Percentiles rank a stretch among this genome's conserved stretches.
Evolutionary conservation across 2,329 filamentous ascomycete species (phyloP).

Genomic region (Bipolaris bicolor): DNA sequence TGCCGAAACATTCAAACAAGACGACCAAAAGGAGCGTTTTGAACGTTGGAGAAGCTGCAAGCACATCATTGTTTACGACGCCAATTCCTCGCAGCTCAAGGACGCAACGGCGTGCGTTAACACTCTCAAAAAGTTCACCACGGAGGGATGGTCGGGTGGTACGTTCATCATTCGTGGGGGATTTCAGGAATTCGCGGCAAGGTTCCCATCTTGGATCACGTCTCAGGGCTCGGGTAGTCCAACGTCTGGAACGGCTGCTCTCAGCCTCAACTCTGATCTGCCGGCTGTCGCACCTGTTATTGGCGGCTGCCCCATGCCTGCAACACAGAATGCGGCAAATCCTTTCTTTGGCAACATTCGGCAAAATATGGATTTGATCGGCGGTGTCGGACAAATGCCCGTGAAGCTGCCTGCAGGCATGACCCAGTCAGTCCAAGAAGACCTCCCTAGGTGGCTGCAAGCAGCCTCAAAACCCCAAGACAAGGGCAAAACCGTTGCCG

Average conservation of each 20-base stretch:
- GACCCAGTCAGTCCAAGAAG: slow-evolving; percentile 54
- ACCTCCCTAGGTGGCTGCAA: slow-evolving; percentile 78
- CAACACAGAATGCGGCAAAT: slow-evolving; percentile 70
- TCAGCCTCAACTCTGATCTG: slow-evolving; percentile 32
- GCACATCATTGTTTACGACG: slow-evolving; percentile 87
- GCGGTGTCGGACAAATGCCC: slow-evolving; percentile 83
- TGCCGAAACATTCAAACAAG: slow-evolving; percentile 80
- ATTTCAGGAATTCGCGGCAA: slow-evolving; percentile 73
- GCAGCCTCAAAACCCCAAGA: slow-evolving; percentile 70
- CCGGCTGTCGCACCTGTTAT: slow-evolving; percentile 76
- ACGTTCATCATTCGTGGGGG: slow-evolving; percentile 81
- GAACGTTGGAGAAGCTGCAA: slow-evolving; percentile 75
- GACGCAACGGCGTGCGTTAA: slow-evolving; percentile 83
- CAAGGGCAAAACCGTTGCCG: slow-evolving; percentile 78
- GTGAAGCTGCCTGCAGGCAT: slow-evolving; percentile 64
- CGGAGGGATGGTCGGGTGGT: slow-evolving; percentile 78
- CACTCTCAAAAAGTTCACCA: slow-evolving; percentile 90
- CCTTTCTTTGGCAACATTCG: slow-evolving; percentile 97
- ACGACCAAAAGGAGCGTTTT: slow-evolving; percentile 73
- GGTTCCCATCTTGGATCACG: slow-evolving; percentile 67
- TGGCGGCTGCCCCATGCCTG: slow-evolving; percentile 84
- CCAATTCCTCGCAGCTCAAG: slow-evolving; percentile 74
- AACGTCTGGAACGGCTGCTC: slow-evolving; percentile 29
- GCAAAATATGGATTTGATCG: slow-evolving; percentile 93
- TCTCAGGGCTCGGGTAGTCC: slow-evolving; percentile 48